Evolutionary conservation across 2,329 filamentous ascomycete genomes (phyloP), one percentile per base, ranked within the genome.

Genomic region (Colletotrichum costaricense): DNA sequence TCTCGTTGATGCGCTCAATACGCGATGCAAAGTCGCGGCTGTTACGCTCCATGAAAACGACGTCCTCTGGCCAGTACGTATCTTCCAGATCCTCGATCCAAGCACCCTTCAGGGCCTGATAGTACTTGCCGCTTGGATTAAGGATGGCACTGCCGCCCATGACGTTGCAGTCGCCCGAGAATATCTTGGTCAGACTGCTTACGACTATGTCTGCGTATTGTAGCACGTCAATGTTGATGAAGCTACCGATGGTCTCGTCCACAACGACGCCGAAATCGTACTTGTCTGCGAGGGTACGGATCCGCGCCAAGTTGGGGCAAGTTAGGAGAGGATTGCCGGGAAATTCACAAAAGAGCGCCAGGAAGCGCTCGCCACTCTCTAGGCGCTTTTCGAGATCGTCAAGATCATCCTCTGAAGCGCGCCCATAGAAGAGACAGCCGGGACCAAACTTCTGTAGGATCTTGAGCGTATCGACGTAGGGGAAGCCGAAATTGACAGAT

Each of bases 91-190:
- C 90, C 9, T 82, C 81, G 5, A 84, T 83, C 80, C 94, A 90
- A n/a, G 88, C 86, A 5, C 85, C 80, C 80, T 95, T 96, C n/a
- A 99, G 83, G 0, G 84, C 77, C 3, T 81, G 68, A 81, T 98
- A 98, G 83, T 93, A 93, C 58, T 85, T 90, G n/a, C 92, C 86
- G 69, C 92, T 89, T 0, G 90, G 90, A 78, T 92, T 92, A 58
- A 92, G 80, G 67, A 92, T 89, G 58, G 88, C 84, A 76, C 92
- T 93, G 69, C 97, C 97, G 72, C 95, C 97, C 96, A 98, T 98
- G 76, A 99, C 97, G 82, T 99, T 98, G 82, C 94, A 97, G 83
- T 98, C 97, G 63, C 97, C 97, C 69, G 95, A 97, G 84, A 99
- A 99, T 67, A 98, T 93, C 82, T 99, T 99, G 62, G 97, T 98